Evolutionary conservation across 148 eudicot genomes (phyloP), one percentile per base, ranked within the genome.

Genomic region (Linanthus parryae): DNA sequence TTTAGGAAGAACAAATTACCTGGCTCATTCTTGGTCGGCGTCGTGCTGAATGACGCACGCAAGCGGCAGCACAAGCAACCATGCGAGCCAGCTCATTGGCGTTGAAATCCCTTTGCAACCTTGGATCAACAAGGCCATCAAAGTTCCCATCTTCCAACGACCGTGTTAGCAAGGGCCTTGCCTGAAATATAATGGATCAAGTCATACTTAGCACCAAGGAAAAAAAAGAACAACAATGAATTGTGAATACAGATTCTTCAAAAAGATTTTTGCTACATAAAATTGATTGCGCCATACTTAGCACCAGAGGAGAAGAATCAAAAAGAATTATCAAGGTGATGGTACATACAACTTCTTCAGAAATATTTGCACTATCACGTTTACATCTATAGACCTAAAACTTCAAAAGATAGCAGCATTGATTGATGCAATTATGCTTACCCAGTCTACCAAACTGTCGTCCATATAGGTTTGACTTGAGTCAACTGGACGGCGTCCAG

Each of bases 1-100:
- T n/a, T n/a, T n/a, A n/a, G n/a, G n/a, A n/a, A n/a, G n/a, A n/a
- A n/a, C n/a, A n/a, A 51, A 3, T 18, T 68, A 82, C 87, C 90
- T 82, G 84, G 60, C 80, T 75, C 86, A 86, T 77, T 49, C 22
- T 62, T 38, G 95, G 95, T 56, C 95, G 66, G 27, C 72, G 70
- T 34, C 84, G 75, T 52, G 90, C 90, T 44, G 79, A 71, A 51
- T 75, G 79, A 44, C 89, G 86, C 14, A 86, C 82, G 47, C 83
- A 86, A 52, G 62, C 86, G 44, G 81, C 80, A 52, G 95, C 95
- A 82, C 95, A 86, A 33, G 90, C 86, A 58, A 82, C 70, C 87
- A 86, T 72, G 44, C 74, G 73, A 48, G 71, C 53, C 90, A 82
- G 70, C 74, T 82, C 90, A 7, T 43, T 27, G 19, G 66, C 20